phyloP scores from a whole-genome alignment of 768 basidiomycete genomes.

The Cyathus striatus region DNA sequence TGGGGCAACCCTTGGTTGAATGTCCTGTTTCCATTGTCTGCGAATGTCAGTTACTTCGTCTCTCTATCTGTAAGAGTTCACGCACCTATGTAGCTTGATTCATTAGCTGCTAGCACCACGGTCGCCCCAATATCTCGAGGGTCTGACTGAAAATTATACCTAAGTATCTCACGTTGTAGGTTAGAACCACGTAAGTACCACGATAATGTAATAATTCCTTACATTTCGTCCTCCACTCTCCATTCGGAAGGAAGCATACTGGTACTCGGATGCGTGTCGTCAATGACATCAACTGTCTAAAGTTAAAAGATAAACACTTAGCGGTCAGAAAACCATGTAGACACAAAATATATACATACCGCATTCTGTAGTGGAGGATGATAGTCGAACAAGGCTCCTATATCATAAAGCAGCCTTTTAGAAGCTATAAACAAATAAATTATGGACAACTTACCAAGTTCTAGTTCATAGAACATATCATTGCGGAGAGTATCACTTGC shows the following conservation, averaged over 20 bases:
- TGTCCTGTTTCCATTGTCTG: too few relatives aligned
- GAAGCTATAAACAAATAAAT: neutral
- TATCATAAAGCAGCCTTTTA: too few relatives aligned
- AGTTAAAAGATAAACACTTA: too few relatives aligned
- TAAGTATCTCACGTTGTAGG: too few relatives aligned
- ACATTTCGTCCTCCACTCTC: constrained; percentile 59
- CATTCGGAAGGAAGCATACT: constrained; percentile 45
- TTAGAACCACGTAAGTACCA: too few relatives aligned
- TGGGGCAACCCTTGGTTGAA: constrained; percentile 72
- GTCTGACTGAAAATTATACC: constrained; percentile 72
- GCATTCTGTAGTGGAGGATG: constrained; percentile 64
- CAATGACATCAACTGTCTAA: constrained; percentile 56
- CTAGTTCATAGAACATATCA: constrained; percentile 49
- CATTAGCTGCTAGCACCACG: constrained; percentile 61
- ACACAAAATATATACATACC: constrained; percentile 29
- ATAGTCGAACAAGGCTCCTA: constrained; percentile 68
- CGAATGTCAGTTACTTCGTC: too few relatives aligned
- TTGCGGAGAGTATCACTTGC: constrained; percentile 57
- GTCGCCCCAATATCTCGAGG: constrained; percentile 58
- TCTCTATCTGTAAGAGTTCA: too few relatives aligned
- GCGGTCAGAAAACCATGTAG: too few relatives aligned
- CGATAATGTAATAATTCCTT: too few relatives aligned
- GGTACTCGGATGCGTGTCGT: constrained; percentile 58
- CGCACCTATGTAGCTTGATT: constrained; percentile 60
- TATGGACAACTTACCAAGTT: constrained; percentile 38